These are phyloP conservation scores for Pseudocercospora eumusae DNA, from an alignment of 2,329 filamentous ascomycete genomes.

Conservation along the genomic window DNA sequence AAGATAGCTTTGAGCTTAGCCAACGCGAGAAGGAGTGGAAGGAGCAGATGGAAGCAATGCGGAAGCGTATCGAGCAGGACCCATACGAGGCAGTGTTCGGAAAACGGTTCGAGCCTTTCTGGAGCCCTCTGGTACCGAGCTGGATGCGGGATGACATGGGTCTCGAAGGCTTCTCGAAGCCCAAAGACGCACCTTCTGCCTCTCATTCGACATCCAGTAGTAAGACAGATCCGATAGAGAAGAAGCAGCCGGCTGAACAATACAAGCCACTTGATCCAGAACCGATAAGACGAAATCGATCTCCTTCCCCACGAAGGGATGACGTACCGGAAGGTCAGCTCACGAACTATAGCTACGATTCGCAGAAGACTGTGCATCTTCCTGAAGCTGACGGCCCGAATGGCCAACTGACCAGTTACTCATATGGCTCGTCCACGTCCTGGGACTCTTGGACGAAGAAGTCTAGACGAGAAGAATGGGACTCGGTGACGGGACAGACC, in stretches of 20 bases:
- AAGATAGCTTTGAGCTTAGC: constrained; percentile 35
- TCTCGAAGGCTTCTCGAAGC: constrained; percentile 23
- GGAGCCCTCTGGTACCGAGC: constrained; percentile 35
- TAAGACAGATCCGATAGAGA: constrained; percentile 6
- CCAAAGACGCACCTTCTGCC: constrained; percentile 17
- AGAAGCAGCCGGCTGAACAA: constrained; percentile 7
- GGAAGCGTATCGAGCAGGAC: constrained; percentile 42
- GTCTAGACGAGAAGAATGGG: constrained; percentile 36
- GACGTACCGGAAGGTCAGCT: constrained; percentile 22
- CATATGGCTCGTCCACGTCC: constrained; percentile 34
- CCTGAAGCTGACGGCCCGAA: constrained; percentile 22
- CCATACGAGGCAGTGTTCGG: constrained; percentile 50
- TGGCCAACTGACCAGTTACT: constrained; percentile 29
- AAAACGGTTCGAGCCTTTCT: constrained; percentile 41
- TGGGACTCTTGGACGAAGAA: constrained; percentile 40
- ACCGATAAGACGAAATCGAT: constrained; percentile 15
- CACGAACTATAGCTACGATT: constrained; percentile 27
- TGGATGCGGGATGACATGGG: constrained; percentile 38
- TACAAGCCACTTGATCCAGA: constrained; percentile 18
- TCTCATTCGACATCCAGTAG: not conserved
- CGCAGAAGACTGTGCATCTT: constrained; percentile 20
- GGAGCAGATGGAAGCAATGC: constrained; percentile 38
- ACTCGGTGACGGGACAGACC: constrained; percentile 36
- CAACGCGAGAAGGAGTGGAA: constrained; percentile 39
- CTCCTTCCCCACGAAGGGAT: not conserved